These are phyloP conservation scores for Babesia ovata DNA, from an alignment of 169 alveolate species.

Conservation along the genomic window DNA sequence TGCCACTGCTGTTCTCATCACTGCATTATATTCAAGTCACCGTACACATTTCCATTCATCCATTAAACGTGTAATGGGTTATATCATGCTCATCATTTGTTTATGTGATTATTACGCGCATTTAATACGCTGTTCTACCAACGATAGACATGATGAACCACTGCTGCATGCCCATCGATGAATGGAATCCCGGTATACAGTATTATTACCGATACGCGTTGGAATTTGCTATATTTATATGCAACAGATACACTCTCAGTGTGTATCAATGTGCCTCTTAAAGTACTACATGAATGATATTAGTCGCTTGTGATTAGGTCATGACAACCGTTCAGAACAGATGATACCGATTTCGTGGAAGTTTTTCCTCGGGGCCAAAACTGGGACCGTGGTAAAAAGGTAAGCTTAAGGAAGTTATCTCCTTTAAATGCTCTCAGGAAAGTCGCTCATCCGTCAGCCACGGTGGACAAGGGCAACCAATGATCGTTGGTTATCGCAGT, in stretches of 20 bases:
- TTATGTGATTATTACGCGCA: neutral
- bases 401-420: neutral
- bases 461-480: neutral
- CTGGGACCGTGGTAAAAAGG: slow-evolving; percentile 54
- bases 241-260: neutral
- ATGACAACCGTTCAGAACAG: slow-evolving; percentile 17
- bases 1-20: no score
- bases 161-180: no score
- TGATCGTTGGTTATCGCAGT: neutral
- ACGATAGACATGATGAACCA: no score
- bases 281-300: neutral
- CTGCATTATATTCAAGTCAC: no score
- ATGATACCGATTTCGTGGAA: slow-evolving; percentile 70
- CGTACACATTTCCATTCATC: no score
- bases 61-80: neutral
- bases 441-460: slow-evolving; percentile 17
- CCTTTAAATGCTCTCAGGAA: neutral
- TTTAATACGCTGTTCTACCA: no score
- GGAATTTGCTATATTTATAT: no score
- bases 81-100: neutral
- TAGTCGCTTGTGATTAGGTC: neutral
- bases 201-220: no score
- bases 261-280: neutral
- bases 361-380: slow-evolving; percentile 47
- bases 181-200: no score